Percentiles rank a stretch among this genome's conserved stretches.
Evolutionary conservation across 768 basidiomycete species (phyloP).

Genomic region (Rubroboletus satanas): DNA sequence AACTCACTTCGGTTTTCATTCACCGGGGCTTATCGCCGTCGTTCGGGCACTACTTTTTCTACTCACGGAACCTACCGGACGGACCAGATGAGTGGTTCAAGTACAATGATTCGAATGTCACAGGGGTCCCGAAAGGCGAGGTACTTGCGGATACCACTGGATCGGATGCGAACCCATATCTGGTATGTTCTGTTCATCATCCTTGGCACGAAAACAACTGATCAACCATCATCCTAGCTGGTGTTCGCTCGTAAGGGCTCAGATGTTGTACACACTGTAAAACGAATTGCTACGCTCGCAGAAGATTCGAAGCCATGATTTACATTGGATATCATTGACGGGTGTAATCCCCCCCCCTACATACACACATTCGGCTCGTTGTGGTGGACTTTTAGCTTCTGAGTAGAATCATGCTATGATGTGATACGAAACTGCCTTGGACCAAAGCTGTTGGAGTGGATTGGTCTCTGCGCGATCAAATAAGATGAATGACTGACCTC

Average conservation of each 20-base stretch:
- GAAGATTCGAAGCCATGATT: constrained; percentile 30
- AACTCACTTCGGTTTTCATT: constrained; percentile 91
- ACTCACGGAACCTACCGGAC: constrained; percentile 81
- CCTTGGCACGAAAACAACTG: background rate
- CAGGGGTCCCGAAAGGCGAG: constrained; percentile 71
- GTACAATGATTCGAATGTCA: constrained; percentile 90
- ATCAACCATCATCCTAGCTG: constrained; percentile 44
- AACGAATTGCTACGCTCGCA: constrained; percentile 44
- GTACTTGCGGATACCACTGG: constrained; percentile 90
- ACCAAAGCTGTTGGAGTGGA: background rate
- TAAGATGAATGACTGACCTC: constrained; percentile 13
- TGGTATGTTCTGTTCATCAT: constrained; percentile 47
- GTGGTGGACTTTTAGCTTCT: constrained; percentile 8
- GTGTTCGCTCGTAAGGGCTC: constrained; percentile 80
- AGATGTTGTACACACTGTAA: constrained; percentile 78
- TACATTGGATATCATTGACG: constrained; percentile 28
- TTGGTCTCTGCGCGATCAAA: background rate
- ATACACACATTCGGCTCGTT: constrained; percentile 8
- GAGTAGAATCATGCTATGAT: constrained; percentile 15
- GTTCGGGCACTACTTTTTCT: constrained; percentile 95
- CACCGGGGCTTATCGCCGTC: constrained; percentile 86
- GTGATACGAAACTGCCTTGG: background rate
- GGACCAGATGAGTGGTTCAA: constrained; percentile 89
- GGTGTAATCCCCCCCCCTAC: constrained; percentile 13
- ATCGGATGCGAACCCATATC: constrained; percentile 84